Conservation (phyloP, 2,329 filamentous ascomycete species). For the Plenodomus tracheiphilus region DNA sequence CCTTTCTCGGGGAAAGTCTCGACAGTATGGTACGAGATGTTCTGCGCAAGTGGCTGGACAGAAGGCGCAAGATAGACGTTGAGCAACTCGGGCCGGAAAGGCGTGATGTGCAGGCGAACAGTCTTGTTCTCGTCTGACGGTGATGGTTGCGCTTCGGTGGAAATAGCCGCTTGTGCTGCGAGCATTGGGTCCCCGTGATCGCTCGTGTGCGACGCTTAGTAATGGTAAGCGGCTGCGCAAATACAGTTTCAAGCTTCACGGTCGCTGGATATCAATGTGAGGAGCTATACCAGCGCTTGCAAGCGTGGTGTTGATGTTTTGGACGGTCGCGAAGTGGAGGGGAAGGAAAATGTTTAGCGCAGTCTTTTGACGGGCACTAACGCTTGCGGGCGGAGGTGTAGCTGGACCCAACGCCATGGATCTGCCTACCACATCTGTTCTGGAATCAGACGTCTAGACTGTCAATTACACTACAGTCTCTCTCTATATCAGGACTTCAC, state of each 20-base stretch:
- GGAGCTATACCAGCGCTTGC: constrained; percentile 11
- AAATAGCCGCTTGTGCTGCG: constrained; percentile 31
- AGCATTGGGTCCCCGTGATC: constrained; percentile 36
- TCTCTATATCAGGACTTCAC: not conserved
- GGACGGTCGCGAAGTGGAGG: constrained; percentile 19
- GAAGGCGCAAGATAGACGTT: constrained; percentile 71
- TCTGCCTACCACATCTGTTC: not conserved
- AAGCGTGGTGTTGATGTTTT: constrained; percentile 16
- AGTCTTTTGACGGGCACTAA: constrained; percentile 16
- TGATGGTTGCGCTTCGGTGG: constrained; percentile 15
- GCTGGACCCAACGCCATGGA: constrained; percentile 8
- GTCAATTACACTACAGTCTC: not conserved
- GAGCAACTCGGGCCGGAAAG: constrained; percentile 76
- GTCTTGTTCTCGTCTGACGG: constrained; percentile 22
- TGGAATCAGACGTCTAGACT: not conserved
- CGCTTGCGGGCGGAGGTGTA: constrained; percentile 17
- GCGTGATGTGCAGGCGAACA: constrained; percentile 80
- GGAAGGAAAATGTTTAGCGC: constrained; percentile 43
- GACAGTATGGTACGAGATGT: constrained; percentile 85
- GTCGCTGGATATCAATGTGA: constrained; percentile 2
- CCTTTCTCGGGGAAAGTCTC: constrained; percentile 87
- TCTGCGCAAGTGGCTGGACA: constrained; percentile 67
- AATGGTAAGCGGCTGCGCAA: constrained; percentile 1
- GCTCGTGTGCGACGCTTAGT: constrained; percentile 18
- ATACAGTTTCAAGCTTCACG: not conserved